Percentiles rank a stretch among this genome's conserved stretches.
phyloP scores from a whole-genome alignment of 192 early-diverging fungal species.

The Bifiguratus adelaidae region DNA sequence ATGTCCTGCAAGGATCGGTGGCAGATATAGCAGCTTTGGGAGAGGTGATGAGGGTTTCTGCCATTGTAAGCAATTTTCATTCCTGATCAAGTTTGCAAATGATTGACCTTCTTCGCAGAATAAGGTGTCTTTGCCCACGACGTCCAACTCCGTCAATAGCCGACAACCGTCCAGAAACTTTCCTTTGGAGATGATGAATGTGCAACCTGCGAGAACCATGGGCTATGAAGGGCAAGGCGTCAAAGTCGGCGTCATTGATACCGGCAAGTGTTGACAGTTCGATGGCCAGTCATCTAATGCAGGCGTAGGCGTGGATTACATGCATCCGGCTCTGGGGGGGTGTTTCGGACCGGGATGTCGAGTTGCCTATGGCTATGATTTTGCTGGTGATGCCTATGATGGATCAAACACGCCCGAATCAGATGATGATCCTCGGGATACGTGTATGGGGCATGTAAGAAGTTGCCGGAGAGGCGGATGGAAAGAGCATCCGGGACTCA shows the following conservation, averaged over 20 bases:
- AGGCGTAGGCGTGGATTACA: constrained; percentile 34
- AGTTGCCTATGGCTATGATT: constrained; percentile 38
- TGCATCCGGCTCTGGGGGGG: constrained; percentile 44
- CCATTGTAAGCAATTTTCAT: too few relatives aligned
- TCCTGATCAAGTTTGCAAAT: too few relatives aligned
- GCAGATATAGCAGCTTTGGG: too few relatives aligned
- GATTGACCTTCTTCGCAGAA: too few relatives aligned
- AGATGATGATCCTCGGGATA: constrained; percentile 31
- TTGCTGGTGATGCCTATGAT: constrained; percentile 37
- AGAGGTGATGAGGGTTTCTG: too few relatives aligned
- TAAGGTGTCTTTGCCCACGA: too few relatives aligned
- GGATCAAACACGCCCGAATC: constrained; percentile 23
- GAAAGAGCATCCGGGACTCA: not conserved
- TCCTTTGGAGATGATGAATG: too few relatives aligned
- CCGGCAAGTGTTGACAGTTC: constrained; percentile 15
- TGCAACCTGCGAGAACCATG: too few relatives aligned
- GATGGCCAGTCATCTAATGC: not conserved
- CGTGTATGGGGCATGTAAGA: constrained; percentile 40
- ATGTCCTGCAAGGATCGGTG: too few relatives aligned
- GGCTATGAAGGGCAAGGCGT: constrained; percentile 28
- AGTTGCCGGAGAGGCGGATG: constrained; percentile 30
- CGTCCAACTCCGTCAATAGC: too few relatives aligned
- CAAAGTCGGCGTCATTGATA: constrained; percentile 48
- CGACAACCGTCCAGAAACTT: too few relatives aligned
- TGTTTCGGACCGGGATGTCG: constrained; percentile 43